These are phyloP conservation scores for Cutaneotrichosporon sp. DNA, from an alignment of 1,284 basidiomycete species.

Conservation along the genomic window DNA sequence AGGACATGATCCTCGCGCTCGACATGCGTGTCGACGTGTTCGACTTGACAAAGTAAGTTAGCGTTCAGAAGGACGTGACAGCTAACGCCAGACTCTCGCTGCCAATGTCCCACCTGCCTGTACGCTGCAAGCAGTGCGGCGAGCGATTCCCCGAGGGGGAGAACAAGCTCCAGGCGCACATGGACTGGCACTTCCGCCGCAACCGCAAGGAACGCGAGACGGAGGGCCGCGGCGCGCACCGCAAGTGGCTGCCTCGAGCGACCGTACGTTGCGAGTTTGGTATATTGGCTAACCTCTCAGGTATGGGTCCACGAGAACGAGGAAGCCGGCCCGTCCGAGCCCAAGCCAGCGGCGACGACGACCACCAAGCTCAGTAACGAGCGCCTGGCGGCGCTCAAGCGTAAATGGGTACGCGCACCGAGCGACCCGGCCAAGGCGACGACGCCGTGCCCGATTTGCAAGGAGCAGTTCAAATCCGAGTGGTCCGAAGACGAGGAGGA, in stretches of 20 bases:
- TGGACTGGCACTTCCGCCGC: slow-evolving; percentile 96
- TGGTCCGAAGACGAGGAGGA: slow-evolving; percentile 96
- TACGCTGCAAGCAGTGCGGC: slow-evolving; percentile 92
- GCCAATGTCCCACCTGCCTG: slow-evolving; percentile 67
- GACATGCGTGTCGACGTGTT: slow-evolving; percentile 63
- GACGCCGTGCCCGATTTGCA: slow-evolving; percentile 89
- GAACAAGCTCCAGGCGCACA: slow-evolving; percentile 75
- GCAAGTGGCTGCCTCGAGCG: slow-evolving; percentile 81
- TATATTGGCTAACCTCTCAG: neutral
- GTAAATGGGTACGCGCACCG: slow-evolving; percentile 79
- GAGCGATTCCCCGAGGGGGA: slow-evolving; percentile 73
- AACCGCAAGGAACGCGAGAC: slow-evolving; percentile 84
- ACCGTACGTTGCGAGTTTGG: slow-evolving; percentile 59
- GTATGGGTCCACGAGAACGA: slow-evolving; percentile 71
- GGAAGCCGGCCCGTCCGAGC: slow-evolving; percentile 32
- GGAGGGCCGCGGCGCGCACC: slow-evolving; percentile 76
- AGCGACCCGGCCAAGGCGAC: slow-evolving; percentile 68
- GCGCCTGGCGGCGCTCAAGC: slow-evolving; percentile 66
- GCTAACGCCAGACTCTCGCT: slow-evolving; percentile 47
- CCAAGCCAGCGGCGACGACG: slow-evolving; percentile 5
- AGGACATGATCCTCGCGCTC: slow-evolving; percentile 63
- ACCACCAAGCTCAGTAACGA: slow-evolving; percentile 54
- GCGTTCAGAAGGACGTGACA: neutral
- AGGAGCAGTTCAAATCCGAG: slow-evolving; percentile 86
- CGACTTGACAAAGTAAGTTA: slow-evolving; percentile 65